phyloP scores from a whole-genome alignment of 768 basidiomycete species.

The Tricholoma sp. region DNA sequence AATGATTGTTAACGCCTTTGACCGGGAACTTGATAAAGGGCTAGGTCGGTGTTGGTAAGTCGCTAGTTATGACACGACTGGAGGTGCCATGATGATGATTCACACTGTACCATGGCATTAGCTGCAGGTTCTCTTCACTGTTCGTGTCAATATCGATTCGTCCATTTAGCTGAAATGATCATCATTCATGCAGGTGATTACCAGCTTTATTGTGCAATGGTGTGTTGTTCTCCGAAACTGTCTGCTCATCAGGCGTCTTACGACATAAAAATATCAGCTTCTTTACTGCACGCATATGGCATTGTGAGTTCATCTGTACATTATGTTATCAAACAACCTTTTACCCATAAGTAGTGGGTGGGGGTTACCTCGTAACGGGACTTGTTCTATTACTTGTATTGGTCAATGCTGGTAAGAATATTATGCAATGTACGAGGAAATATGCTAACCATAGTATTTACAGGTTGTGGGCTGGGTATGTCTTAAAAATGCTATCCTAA shows the following conservation, averaged over 20 bases:
- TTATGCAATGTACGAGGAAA: background rate
- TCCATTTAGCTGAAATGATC: background rate
- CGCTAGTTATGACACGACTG: background rate
- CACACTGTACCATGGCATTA: too few species aligned
- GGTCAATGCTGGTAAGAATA: constrained; percentile 24
- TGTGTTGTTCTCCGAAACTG: background rate
- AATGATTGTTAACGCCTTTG: background rate
- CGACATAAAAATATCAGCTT: background rate
- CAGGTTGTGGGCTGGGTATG: constrained; percentile 32
- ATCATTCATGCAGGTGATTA: background rate
- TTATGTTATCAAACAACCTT: background rate
- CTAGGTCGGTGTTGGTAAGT: constrained; percentile 36
- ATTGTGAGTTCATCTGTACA: background rate
- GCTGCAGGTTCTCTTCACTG: constrained; percentile 44
- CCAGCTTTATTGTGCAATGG: background rate
- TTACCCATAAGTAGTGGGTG: constrained; percentile 31
- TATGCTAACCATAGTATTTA: background rate
- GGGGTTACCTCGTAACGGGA: constrained; percentile 27
- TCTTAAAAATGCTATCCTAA: background rate
- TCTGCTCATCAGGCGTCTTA: background rate
- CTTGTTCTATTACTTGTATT: constrained; percentile 27
- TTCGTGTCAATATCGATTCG: constrained; percentile 15
- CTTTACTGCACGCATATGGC: background rate
- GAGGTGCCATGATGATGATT: background rate
- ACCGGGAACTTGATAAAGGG: too few species aligned